Base-by-base conservation (phyloP, 176 grass and related monocot species). In the Triticum monococcum region DNA sequence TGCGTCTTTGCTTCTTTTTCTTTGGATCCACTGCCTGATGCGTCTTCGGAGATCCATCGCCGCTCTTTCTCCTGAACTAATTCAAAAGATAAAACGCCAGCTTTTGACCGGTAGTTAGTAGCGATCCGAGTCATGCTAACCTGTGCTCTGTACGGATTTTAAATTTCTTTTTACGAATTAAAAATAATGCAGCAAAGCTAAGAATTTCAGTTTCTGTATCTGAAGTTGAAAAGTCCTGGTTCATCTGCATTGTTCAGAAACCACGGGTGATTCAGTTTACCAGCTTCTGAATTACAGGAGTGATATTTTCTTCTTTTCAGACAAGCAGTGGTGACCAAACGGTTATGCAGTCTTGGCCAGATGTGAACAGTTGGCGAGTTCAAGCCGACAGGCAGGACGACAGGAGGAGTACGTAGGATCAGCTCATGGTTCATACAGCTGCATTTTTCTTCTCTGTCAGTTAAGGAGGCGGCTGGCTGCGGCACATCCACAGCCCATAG, bases 41-140 rank as follows among this genome's bases (percentile, higher is more conserved):
- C 36, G 26, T 78, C 48, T 41, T 25, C 11, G n/a, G 63, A 85
- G 38, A 68, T 40, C 54, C 41, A 75, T 48, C 13, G 41, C 0
- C 1, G 38, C 12, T 46, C 48, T 72, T 78, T 86, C 64, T 83
- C 67, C 84, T 69, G 64, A 86, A 23, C 32, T 18, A 56, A 82
- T 22, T 28, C 1, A 7, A 45, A 65, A 41, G 6, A 20, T 12
- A 57, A 56, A 31, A 10, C 26, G 2, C 7, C 18, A 56, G 57
- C 61, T 57, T 57, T 62, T 78, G 64, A 73, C 73, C 23, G 25
- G 52, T 20, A 45, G 17, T 41, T 8, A 57, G 54, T 22, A 59
- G 54, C 3, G 18, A 77, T 43, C 32, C 28, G 80, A 52, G 57
- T 31, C 72, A 8, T 18, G 9, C 60, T 4, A 12, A 25, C 24